Conservation (phyloP, 1,284 basidiomycete genomes). For the Cryptococcus neoformans region DNA sequence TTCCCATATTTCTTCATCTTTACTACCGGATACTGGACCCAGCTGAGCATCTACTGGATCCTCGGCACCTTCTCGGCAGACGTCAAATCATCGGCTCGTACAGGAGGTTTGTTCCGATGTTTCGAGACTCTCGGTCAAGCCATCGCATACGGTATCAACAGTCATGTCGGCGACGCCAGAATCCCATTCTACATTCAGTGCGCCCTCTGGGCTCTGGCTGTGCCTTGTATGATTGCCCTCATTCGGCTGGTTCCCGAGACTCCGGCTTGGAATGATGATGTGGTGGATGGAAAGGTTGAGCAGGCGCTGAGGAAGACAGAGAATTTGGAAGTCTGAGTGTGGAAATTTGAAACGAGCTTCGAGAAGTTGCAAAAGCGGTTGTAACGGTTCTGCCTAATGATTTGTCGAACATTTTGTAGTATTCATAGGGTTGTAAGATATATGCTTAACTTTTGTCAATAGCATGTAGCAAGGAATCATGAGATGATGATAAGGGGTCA, state of each 20-base stretch:
- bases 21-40: constrained; percentile 22
- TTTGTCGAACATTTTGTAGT: no score
- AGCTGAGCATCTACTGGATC: constrained; percentile 26
- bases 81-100: constrained; percentile 19
- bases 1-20: constrained; percentile 20
- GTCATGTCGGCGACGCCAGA: constrained; percentile 8
- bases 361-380: no score
- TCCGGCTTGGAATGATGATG: constrained; percentile 17
- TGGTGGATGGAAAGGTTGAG: constrained; percentile 10
- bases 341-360: no score
- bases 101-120: constrained; percentile 26
- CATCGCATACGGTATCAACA: constrained; percentile 21
- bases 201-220: constrained; percentile 12
- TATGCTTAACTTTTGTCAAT: no score
- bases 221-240: constrained; percentile 14
- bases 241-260: constrained; percentile 21
- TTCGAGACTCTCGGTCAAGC: constrained; percentile 22
- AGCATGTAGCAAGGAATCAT: no score
- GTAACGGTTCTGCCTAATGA: no score
- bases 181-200: constrained; percentile 19
- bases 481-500: no score
- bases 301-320: not conserved
- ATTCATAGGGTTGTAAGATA: no score
- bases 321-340: no score
- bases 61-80: constrained; percentile 29